These are phyloP conservation scores for Monosporascus sp. DNA, from an alignment of 2,329 filamentous ascomycete genomes.

Conservation along the genomic window DNA sequence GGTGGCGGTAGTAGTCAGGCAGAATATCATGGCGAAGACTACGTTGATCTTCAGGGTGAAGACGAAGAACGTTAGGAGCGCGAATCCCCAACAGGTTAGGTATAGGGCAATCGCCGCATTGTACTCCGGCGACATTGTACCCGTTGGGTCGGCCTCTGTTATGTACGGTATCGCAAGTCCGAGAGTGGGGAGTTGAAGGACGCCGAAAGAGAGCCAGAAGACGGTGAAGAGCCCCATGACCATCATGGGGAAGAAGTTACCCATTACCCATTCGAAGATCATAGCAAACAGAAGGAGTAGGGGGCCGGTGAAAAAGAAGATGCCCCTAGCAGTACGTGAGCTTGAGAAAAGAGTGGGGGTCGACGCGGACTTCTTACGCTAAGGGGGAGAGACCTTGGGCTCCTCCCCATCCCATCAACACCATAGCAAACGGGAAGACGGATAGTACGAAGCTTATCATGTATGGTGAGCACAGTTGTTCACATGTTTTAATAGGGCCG, in stretches of 20 bases:
- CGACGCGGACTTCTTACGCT: constrained; percentile 19
- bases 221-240: constrained; percentile 3
- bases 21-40: constrained; percentile 1
- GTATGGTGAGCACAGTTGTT: constrained; percentile 1
- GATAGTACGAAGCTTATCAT: constrained; percentile 30
- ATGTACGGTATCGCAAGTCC: not conserved
- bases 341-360: not conserved
- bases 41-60: constrained; percentile 3
- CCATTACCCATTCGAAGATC: constrained; percentile 4
- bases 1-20: not conserved
- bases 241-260: constrained; percentile 5
- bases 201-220: constrained; percentile 3
- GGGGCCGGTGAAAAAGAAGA: constrained; percentile 28
- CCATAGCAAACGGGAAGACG: constrained; percentile 31
- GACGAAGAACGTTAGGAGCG: constrained; percentile 3
- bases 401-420: constrained; percentile 33
- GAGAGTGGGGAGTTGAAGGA: not conserved
- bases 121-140: not conserved
- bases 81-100: constrained; percentile 1
- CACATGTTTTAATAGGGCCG: not conserved
- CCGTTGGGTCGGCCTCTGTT: not conserved
- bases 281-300: constrained; percentile 1
- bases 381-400: constrained; percentile 27
- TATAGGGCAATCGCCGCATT: constrained; percentile 2
- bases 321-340: constrained; percentile 20